Base-by-base conservation (phyloP, 441 rosid species). In the Flueggea neowawraea region DNA sequence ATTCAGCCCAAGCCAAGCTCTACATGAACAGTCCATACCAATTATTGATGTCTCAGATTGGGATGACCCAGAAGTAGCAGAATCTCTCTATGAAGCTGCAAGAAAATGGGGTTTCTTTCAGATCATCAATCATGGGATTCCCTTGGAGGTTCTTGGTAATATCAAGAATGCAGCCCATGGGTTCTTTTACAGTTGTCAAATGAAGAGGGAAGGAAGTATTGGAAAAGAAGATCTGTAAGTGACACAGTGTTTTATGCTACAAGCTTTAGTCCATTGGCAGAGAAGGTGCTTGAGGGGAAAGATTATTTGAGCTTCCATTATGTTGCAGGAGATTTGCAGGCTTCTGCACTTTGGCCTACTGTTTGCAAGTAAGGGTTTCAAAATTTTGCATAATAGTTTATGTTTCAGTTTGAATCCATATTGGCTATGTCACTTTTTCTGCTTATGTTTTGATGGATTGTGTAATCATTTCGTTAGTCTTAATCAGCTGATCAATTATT, bases 241-340 rank as follows among this genome's bases (percentile, higher is more conserved):
- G 73, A 74, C 50, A 79, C 69, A 63, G 78, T 73, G 6, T 64
- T 77, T 71, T 66, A 68, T 55, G 70, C 72, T 12, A 77, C 82
- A 14, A 79, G 86, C 45, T 82, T 82, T 39, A 74, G 68, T 62
- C 78, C 86, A 28, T 39, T 44, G 16, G 66, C 66, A 9, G 84
- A 79, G 49, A 70, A 75, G 60, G 74, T 69, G 10, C 39, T 79
- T 28, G 82, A 79, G 61, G 77, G 84, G 87, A 82, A 82, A 62
- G 84, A 75, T 63, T 78, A 14, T 22, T 63, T 68, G 6, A 68
- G 69, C 58, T 39, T 73, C 48, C 60, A 50, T 15, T 73, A 64
- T 48, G 60, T 61, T 51, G 49, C 70, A 7, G 77, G 63, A 4
- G 77, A 64, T 6, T 71, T 57, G 6, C 12, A 55, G 15, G 62